phyloP scores from a whole-genome alignment of 2,329 filamentous ascomycete species.

The Paracamarosporium sp. region DNA sequence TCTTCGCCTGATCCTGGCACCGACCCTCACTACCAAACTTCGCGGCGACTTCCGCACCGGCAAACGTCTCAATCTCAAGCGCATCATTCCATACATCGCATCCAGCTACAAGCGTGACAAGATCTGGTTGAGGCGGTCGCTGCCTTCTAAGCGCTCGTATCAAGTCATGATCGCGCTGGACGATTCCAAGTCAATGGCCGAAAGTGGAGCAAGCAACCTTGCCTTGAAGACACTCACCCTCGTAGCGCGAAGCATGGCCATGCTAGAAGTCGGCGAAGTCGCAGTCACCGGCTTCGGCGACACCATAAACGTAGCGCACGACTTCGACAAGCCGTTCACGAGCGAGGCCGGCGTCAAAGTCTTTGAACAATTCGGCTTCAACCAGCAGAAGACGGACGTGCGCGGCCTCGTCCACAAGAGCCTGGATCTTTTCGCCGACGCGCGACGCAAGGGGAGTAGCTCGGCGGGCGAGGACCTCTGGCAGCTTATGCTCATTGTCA shows the following conservation, averaged over 20 bases:
- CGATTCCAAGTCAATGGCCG: conserved; percentile 93
- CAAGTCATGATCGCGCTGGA: conserved; percentile 98
- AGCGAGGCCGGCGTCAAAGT: conserved; percentile 82
- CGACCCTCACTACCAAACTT: conserved; percentile 93
- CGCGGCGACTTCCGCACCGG: conserved; percentile 96
- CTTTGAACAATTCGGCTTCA: conserved; percentile 83
- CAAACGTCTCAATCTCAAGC: conserved; percentile 98
- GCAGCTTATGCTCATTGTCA: conserved; percentile 93
- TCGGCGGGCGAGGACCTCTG: conserved; percentile 74
- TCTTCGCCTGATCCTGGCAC: conserved; percentile 91
- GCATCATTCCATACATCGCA: conserved; percentile 98
- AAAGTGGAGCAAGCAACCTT: conserved; percentile 75
- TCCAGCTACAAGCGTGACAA: conserved; percentile 99
- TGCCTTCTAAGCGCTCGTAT: conserved; percentile 92
- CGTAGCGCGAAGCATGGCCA: conserved; percentile 82
- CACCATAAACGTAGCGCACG: conserved; percentile 82
- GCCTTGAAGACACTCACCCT: conserved; percentile 95
- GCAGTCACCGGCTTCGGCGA: conserved; percentile 89
- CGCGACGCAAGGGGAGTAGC: conserved; percentile 64
- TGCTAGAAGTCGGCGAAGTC: conserved; percentile 96
- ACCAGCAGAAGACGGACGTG: conserved; percentile 86
- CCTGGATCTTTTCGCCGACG: conserved; percentile 81
- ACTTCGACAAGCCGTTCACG: conserved; percentile 82
- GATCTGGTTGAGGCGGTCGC: conserved; percentile 96
- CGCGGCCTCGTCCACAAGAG: conserved; percentile 76